Conservation (phyloP, 805 yeast species). For the Saccharomycopsis amapae region DNA sequence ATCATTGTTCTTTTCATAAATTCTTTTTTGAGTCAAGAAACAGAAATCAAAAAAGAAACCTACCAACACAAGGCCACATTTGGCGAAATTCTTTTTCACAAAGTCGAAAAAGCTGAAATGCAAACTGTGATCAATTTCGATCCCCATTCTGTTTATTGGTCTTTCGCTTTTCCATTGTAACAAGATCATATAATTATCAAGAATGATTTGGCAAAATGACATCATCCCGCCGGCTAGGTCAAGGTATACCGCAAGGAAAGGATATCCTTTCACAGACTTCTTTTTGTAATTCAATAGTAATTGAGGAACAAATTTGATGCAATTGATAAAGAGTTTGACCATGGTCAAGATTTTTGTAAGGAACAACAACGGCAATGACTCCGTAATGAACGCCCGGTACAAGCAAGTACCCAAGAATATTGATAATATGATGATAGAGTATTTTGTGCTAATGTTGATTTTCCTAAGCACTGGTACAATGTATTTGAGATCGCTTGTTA, state of each 20-base stretch:
- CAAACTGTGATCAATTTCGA: conserved; percentile 20
- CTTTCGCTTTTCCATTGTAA: conserved; percentile 6
- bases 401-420: conserved; percentile 4
- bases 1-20: no score
- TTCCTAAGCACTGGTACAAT: conserved; percentile 4
- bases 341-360: conserved; percentile 19
- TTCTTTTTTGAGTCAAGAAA: conserved; percentile 16
- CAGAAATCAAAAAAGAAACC: conserved; percentile 21
- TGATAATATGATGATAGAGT: conserved; percentile 2
- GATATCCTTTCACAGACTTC: conserved; percentile 20
- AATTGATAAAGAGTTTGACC: conserved; percentile 19
- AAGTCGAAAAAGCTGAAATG: conserved; percentile 18
- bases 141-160: conserved; percentile 18
- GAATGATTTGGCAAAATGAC: conserved; percentile 14
- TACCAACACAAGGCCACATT: conserved; percentile 20
- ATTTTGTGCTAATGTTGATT: conserved; percentile 12
- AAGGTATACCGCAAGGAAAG: conserved; percentile 14
- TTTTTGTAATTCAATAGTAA: conserved; percentile 19
- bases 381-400: conserved; percentile 16
- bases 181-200: conserved; percentile 20
- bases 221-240: conserved; percentile 18
- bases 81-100: conserved; percentile 21
- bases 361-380: conserved; percentile 10
- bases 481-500: conserved; percentile 5
- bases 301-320: conserved; percentile 21